A percentile compares a stretch with the other conserved stretches of the same genome.
Evolutionary conservation across 768 basidiomycete genomes (phyloP).

Genomic region (Tricholoma flavovirens): DNA sequence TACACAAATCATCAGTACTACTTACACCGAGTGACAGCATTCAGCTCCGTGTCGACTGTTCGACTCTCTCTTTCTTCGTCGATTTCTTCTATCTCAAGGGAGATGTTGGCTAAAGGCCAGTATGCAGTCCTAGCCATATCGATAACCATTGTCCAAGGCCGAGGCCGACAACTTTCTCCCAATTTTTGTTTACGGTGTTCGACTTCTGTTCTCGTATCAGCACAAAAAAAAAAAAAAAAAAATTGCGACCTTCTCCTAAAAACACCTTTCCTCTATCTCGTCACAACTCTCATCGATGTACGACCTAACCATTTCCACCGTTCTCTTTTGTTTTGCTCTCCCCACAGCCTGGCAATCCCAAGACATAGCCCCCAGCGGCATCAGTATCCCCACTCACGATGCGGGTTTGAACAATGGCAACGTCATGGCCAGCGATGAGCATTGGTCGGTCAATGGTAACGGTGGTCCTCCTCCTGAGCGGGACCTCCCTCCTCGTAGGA

Average conservation of each 20-base stretch:
- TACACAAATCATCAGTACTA: conserved; percentile 1
- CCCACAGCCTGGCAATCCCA: conserved; percentile 76
- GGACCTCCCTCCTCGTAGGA: conserved; percentile 53
- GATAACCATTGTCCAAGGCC: conserved; percentile 7
- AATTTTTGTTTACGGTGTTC: conserved; percentile 13
- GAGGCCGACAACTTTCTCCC: conserved; percentile 11
- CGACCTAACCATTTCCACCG: conserved; percentile 33
- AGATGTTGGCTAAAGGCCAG: conserved; percentile 40
- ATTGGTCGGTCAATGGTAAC: conserved; percentile 42
- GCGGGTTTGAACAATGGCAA: conserved; percentile 31
- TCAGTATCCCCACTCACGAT: conserved; percentile 66
- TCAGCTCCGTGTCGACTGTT: conserved; percentile 9
- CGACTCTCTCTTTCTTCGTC: conserved; percentile 16
- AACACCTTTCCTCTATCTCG: conserved; percentile 15
- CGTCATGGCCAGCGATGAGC: conserved; percentile 49
- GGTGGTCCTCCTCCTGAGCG: conserved; percentile 39
- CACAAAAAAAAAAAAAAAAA: conserved; percentile 17
- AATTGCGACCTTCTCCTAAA: conserved; percentile 10
- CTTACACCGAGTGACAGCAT: neutral
- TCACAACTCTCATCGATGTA: conserved; percentile 26
- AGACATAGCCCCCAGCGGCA: conserved; percentile 71
- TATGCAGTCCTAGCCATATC: conserved; percentile 12
- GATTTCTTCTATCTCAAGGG: conserved; percentile 19
- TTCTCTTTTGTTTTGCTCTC: conserved; percentile 17
- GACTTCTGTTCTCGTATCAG: conserved; percentile 12